Percentiles rank a stretch among this genome's conserved stretches.
Evolutionary conservation across 1,284 basidiomycete genomes (phyloP).

Genomic region (Somion occarium): DNA sequence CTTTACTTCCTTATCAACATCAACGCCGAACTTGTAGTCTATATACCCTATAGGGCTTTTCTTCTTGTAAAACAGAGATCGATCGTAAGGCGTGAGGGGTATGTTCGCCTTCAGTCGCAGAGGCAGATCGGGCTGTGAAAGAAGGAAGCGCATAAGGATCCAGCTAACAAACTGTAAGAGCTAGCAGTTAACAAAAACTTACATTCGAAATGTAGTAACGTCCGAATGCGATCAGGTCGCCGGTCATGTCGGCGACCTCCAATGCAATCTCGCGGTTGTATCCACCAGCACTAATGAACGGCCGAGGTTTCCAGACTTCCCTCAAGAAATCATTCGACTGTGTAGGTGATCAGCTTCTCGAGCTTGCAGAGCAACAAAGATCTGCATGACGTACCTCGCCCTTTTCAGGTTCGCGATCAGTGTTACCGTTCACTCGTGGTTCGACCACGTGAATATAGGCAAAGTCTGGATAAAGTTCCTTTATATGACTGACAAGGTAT

Average conservation of each 20-base stretch:
- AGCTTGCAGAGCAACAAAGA: neutral
- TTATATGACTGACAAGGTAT: slow-evolving; percentile 24
- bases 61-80: slow-evolving; percentile 31
- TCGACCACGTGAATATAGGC: slow-evolving; percentile 47
- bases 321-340: slow-evolving; percentile 26
- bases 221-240: slow-evolving; percentile 40
- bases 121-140: slow-evolving; percentile 43
- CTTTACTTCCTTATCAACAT: neutral
- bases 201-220: slow-evolving; percentile 42
- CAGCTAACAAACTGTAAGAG: neutral
- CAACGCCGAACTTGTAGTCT: slow-evolving; percentile 32
- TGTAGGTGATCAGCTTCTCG: neutral
- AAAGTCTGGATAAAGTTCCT: slow-evolving; percentile 32
- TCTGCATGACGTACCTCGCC: neutral
- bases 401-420: slow-evolving; percentile 8
- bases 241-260: slow-evolving; percentile 23
- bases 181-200: neutral
- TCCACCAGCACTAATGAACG: slow-evolving; percentile 33
- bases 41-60: slow-evolving; percentile 31
- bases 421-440: slow-evolving; percentile 18
- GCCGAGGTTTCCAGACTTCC: slow-evolving; percentile 21
- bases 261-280: slow-evolving; percentile 21
- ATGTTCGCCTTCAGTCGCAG: slow-evolving; percentile 33
- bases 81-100: slow-evolving; percentile 27
- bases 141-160: neutral